Conservation (phyloP, 345 rosid genomes). For the Barbarea vulgaris region DNA sequence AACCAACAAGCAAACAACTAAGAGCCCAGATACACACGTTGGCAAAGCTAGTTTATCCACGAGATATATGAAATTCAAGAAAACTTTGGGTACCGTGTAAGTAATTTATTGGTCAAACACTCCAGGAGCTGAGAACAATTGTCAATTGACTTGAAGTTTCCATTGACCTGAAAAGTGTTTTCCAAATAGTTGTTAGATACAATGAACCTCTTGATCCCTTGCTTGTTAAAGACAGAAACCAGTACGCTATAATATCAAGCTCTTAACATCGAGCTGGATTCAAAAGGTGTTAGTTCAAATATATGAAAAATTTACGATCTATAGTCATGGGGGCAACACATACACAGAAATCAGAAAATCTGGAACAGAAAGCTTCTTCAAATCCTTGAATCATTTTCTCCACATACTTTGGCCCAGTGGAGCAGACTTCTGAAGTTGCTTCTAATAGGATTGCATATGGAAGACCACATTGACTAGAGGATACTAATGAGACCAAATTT, state of each 20-base stretch:
- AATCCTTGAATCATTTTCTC: slow-evolving; percentile 60
- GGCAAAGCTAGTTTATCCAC: slow-evolving; percentile 18
- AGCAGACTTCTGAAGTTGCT: slow-evolving; percentile 65
- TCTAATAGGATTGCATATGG: slow-evolving; percentile 61
- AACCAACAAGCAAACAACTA: slow-evolving; percentile 16
- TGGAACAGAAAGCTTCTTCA: slow-evolving; percentile 62
- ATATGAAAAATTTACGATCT: slow-evolving; percentile 1
- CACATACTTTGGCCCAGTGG: slow-evolving; percentile 57
- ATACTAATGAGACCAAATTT: slow-evolving; percentile 51
- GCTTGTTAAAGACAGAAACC: slow-evolving; percentile 14
- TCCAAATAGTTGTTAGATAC: slow-evolving; percentile 57
- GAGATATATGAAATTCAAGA: slow-evolving; percentile 29
- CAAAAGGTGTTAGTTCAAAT: neutral
- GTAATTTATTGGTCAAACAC: slow-evolving; percentile 65
- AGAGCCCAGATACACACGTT: neutral
- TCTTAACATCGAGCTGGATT: slow-evolving; percentile 5
- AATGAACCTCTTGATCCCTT: slow-evolving; percentile 37
- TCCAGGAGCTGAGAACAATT: slow-evolving; percentile 62
- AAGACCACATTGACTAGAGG: slow-evolving; percentile 50
- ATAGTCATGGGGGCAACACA: slow-evolving; percentile 40
- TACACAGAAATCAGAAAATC: slow-evolving; percentile 66
- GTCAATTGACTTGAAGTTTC: slow-evolving; percentile 53
- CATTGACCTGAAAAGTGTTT: slow-evolving; percentile 56
- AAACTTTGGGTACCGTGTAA: slow-evolving; percentile 67
- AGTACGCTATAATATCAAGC: neutral